Evolutionary conservation across 1,139 yeast species (phyloP), one percentile per base, ranked within the genome.

Genomic region (Starmera stellimalicola): DNA sequence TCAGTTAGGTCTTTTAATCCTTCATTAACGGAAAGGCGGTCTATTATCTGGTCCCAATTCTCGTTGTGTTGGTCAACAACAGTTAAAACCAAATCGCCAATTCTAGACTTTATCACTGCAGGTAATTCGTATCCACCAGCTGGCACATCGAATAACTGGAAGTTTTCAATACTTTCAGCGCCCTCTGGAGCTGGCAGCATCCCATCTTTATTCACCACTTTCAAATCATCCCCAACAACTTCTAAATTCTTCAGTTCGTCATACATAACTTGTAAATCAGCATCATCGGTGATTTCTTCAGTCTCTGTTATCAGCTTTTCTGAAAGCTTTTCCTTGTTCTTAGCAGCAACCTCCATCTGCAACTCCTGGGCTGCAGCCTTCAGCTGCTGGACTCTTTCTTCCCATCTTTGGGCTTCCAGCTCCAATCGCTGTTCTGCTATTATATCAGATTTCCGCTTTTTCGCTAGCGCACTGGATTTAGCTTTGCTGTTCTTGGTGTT

Each of bases 11-110:
- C 68, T 9, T 40, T 36, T 11, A 78, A 58, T 0, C 76, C 73
- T 2, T 63, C 42, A 5, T 58, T 47, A 7, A 45, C 41, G n/a
- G 50, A 45, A 16, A 80, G 50, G 31, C 66, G 70, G 3, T 60
- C 52, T 5, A 80, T 50, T 3, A 78, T 68, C 23, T 68, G 54
- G 14, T 59, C 55, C 87, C 88, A 80, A 46, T 76, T 63, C 38
- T 69, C 73, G 29, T 60, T 53, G 29, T 63, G 62, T 26, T 68
- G 60, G 2, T 54, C 44, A 3, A 71, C 63, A 29, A 76, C 59
- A 41, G 58, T 62, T 18, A 64, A 62, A 3, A 73, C 55, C 0
- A 76, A 56, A 26, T 70, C 63, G 0, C 75, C 74, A 5, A 80
- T 54, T 29, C 63, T 58, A 2, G 61, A 57, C 14, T 58, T 45